phyloP scores from a whole-genome alignment of 176 grass and related monocot species.

The Puya raimondii region DNA sequence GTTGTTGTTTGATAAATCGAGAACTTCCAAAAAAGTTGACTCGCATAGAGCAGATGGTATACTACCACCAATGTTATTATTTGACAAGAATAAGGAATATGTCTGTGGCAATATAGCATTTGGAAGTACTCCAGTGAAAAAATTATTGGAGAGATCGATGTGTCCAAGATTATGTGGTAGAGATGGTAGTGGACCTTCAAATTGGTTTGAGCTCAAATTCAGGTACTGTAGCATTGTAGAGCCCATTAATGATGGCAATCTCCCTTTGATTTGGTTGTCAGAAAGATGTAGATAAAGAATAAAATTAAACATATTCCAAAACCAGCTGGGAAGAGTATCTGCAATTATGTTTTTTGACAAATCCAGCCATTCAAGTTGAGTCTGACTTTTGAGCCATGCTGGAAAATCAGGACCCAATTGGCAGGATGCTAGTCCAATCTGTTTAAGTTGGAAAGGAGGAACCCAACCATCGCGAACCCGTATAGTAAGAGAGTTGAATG shows the following conservation, averaged over 20 bases:
- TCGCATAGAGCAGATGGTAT: too few relatives aligned
- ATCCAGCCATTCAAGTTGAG: not conserved
- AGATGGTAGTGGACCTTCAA: not conserved
- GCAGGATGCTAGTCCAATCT: not conserved
- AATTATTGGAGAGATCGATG: not conserved
- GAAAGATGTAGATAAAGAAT: not conserved
- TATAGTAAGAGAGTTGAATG: not conserved
- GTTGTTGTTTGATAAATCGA: too few relatives aligned
- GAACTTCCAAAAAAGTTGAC: not conserved
- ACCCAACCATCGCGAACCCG: not conserved
- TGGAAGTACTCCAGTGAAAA: not conserved
- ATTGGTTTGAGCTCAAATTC: conserved; percentile 5
- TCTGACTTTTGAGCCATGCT: conserved; percentile 18
- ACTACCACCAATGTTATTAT: too few relatives aligned
- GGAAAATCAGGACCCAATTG: conserved; percentile 24
- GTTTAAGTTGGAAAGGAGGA: conserved; percentile 4
- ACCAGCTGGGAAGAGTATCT: conserved; percentile 18
- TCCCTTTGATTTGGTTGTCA: conserved; percentile 8
- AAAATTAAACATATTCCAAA: conserved; percentile 18
- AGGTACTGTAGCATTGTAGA: not conserved
- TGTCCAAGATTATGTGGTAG: not conserved
- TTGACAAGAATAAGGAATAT: too few relatives aligned
- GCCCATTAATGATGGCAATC: not conserved
- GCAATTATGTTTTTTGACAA: conserved; percentile 10
- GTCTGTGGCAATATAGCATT: too few relatives aligned